These are phyloP conservation scores for Imleria badia DNA, from an alignment of 768 basidiomycete genomes.

Conservation along the genomic window DNA sequence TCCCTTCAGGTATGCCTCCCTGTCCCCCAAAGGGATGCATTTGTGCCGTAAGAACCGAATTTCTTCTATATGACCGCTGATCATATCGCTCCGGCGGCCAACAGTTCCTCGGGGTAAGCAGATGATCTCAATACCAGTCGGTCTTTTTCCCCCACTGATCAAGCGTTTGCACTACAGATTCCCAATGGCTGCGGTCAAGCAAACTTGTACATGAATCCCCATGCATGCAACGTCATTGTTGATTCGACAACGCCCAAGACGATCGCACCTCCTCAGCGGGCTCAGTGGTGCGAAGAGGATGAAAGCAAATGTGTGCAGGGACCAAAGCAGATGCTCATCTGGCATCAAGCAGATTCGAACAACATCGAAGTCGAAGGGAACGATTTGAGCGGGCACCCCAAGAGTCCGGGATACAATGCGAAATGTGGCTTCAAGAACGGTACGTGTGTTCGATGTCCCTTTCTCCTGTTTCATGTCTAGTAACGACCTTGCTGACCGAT, in stretches of 20 bases:
- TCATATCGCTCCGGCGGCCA: neutral
- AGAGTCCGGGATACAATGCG: slow-evolving; percentile 8
- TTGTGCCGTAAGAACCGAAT: neutral
- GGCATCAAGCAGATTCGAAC: neutral
- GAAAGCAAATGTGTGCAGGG: neutral
- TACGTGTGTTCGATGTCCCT: neutral
- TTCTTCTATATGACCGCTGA: neutral
- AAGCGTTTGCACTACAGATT: neutral
- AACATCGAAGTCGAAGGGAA: slow-evolving; percentile 4
- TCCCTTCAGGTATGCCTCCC: slow-evolving; percentile 4
- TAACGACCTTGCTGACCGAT: neutral
- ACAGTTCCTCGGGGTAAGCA: slow-evolving; percentile 13
- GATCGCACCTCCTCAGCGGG: neutral
- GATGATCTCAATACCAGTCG: too few relatives aligned
- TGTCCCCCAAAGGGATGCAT: slow-evolving; percentile 5
- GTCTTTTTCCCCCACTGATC: neutral
- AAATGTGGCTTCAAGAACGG: slow-evolving; percentile 14
- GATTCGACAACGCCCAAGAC: neutral
- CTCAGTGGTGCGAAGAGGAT: slow-evolving; percentile 11
- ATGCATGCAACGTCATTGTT: neutral
- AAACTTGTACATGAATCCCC: slow-evolving; percentile 7
- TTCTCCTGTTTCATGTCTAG: neutral
- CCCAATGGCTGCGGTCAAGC: slow-evolving; percentile 4
- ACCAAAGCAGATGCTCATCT: slow-evolving; percentile 6
- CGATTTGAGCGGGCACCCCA: neutral